phyloP scores from a whole-genome alignment of 306 rosid genomes.

The Gillenia trifoliata region DNA sequence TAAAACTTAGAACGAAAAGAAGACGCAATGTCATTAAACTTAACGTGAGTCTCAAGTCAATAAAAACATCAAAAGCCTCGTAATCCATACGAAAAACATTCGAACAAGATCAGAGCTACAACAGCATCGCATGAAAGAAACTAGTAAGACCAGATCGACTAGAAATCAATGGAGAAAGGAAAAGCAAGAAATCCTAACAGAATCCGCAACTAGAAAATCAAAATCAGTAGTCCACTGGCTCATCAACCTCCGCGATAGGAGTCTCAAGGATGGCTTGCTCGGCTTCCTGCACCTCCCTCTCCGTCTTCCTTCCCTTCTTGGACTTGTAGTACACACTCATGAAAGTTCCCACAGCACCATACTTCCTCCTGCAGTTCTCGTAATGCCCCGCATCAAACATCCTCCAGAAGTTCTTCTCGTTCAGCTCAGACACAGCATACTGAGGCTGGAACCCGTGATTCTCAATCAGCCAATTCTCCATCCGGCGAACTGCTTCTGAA shows the following conservation, averaged over 20 bases:
- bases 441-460: slow-evolving; percentile 94
- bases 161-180: background rate
- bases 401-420: slow-evolving; percentile 85
- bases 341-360: slow-evolving; percentile 85
- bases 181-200: slow-evolving; percentile 1
- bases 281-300: slow-evolving; percentile 96
- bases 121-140: background rate
- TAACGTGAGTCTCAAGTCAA: background rate
- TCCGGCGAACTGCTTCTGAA: slow-evolving; percentile 59
- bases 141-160: background rate
- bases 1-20: background rate
- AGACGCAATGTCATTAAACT: background rate
- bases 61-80: background rate
- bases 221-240: slow-evolving; percentile 34
- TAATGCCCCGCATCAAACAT: slow-evolving; percentile 88
- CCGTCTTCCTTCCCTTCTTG: slow-evolving; percentile 96
- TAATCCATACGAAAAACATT: background rate
- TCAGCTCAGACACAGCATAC: slow-evolving; percentile 86
- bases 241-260: slow-evolving; percentile 72
- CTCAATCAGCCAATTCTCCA: slow-evolving; percentile 89
- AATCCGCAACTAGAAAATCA: background rate
- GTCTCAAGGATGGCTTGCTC: slow-evolving; percentile 83
- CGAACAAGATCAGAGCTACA: background rate
- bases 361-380: slow-evolving; percentile 70
- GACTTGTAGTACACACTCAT: slow-evolving; percentile 97